A percentile compares a stretch with the other conserved stretches of the same genome.
phyloP scores from a whole-genome alignment of 225 moss, liverwort and hornwort species.

The Bryum argenteum region DNA sequence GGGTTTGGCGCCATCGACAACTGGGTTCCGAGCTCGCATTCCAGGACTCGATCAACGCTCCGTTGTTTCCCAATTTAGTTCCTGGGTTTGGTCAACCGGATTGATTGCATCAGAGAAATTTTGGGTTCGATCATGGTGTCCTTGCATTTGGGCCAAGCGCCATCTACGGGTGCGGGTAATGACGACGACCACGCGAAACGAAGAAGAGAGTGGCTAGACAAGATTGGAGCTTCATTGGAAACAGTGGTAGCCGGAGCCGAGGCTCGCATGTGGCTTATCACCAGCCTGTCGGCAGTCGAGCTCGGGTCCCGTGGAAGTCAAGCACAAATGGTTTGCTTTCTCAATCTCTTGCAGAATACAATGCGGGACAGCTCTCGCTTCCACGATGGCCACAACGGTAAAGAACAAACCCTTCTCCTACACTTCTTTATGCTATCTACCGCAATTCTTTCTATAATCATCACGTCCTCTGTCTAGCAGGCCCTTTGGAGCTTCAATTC shows the following conservation, averaged over 20 bases:
- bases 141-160: slow-evolving; percentile 30
- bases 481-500: slow-evolving; percentile 60
- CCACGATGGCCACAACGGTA: slow-evolving; percentile 26
- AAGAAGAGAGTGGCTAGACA: slow-evolving; percentile 51
- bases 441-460: neutral
- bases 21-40: too few relatives aligned
- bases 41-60: neutral
- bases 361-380: slow-evolving; percentile 39
- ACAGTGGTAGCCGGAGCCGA: slow-evolving; percentile 55
- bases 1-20: too few relatives aligned
- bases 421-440: too few relatives aligned
- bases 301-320: slow-evolving; percentile 33
- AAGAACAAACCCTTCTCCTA: too few relatives aligned
- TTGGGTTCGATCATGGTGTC: slow-evolving; percentile 38
- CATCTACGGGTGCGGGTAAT: slow-evolving; percentile 18
- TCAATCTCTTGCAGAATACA: slow-evolving; percentile 59
- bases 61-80: neutral
- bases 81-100: neutral
- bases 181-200: slow-evolving; percentile 41
- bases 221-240: slow-evolving; percentile 50
- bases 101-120: neutral
- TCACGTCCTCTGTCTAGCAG: slow-evolving; percentile 25
- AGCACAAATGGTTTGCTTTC: slow-evolving; percentile 52
- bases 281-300: slow-evolving; percentile 49
- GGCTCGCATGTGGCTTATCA: slow-evolving; percentile 77